These are phyloP conservation scores for Allomyces arbusculus DNA, from an alignment of 192 early-diverging fungal species.

Conservation along the genomic window DNA sequence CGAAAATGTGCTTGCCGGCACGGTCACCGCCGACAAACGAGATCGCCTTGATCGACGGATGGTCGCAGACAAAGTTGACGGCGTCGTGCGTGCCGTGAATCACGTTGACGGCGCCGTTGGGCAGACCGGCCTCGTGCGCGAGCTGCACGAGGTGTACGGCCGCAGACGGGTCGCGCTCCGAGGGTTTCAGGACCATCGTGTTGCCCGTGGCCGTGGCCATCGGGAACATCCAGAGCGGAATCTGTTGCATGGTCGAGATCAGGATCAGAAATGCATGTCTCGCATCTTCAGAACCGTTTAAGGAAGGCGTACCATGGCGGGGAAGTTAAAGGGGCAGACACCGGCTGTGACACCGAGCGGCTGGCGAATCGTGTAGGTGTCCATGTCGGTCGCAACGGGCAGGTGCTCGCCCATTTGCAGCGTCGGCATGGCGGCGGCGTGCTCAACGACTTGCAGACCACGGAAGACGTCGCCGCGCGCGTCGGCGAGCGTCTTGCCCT, in stretches of 20 bases:
- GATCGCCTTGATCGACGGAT: constrained; percentile 68
- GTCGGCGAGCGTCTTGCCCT: constrained; percentile 83
- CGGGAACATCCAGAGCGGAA: constrained; percentile 90
- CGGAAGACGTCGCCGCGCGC: constrained; percentile 81
- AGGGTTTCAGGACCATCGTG: constrained; percentile 78
- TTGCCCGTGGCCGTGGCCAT: constrained; percentile 83
- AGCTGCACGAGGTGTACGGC: constrained; percentile 72
- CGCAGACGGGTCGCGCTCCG: constrained; percentile 82
- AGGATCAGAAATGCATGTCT: too few species aligned
- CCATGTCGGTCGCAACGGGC: constrained; percentile 79
- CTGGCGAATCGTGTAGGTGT: constrained; percentile 81
- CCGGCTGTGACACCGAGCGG: constrained; percentile 80
- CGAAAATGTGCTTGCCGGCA: constrained; percentile 77
- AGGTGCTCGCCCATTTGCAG: constrained; percentile 62
- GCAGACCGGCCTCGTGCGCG: constrained; percentile 74
- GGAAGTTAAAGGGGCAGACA: constrained; percentile 94
- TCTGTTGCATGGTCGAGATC: too few species aligned
- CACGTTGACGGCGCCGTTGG: constrained; percentile 74
- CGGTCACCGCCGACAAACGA: constrained; percentile 83
- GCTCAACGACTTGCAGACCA: constrained; percentile 79
- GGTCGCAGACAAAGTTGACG: constrained; percentile 78
- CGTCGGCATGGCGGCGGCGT: constrained; percentile 56
- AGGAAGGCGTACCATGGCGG: constrained; percentile 46
- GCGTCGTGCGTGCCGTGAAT: constrained; percentile 73
- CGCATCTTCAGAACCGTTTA: background rate